Evolutionary conservation across 2,329 filamentous ascomycete species (phyloP).

Genomic region (Fusarium penzigii): DNA sequence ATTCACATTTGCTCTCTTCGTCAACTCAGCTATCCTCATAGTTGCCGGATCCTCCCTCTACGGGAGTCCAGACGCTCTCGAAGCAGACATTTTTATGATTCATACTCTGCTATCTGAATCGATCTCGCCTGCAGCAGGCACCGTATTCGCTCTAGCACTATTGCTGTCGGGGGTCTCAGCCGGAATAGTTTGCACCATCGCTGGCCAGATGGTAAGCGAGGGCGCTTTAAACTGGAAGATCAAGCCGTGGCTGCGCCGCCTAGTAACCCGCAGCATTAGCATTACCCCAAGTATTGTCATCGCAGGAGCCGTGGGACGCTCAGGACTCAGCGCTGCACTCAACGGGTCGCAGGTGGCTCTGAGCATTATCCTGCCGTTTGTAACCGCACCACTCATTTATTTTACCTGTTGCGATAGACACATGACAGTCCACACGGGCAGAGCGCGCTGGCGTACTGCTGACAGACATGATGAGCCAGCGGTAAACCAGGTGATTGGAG

Average conservation of each 20-base stretch:
- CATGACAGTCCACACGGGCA: conserved; percentile 68
- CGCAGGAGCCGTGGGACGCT: conserved; percentile 72
- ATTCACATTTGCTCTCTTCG: conserved; percentile 81
- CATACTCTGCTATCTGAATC: conserved; percentile 68
- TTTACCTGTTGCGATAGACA: conserved; percentile 79
- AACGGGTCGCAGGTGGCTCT: conserved; percentile 78
- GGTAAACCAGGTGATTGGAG: not conserved
- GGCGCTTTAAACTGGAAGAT: conserved; percentile 76
- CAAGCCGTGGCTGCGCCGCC: conserved; percentile 74
- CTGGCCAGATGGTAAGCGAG: conserved; percentile 86
- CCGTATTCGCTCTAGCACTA: conserved; percentile 80
- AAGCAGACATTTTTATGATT: conserved; percentile 82
- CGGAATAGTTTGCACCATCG: conserved; percentile 85
- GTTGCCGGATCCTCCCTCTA: conserved; percentile 78
- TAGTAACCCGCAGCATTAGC: conserved; percentile 76
- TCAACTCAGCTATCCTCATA: conserved; percentile 81
- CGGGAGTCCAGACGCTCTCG: conserved; percentile 56
- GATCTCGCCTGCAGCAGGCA: conserved; percentile 74
- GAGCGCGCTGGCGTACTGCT: conserved; percentile 29
- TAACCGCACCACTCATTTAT: conserved; percentile 80
- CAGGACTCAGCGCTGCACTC: conserved; percentile 70
- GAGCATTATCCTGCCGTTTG: conserved; percentile 77
- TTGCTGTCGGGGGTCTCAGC: conserved; percentile 79
- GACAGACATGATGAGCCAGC: conserved; percentile 12
- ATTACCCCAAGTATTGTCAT: conserved; percentile 84